phyloP scores from a whole-genome alignment of 2,329 filamentous ascomycete species.

The Tetracladium maxilliforme region DNA sequence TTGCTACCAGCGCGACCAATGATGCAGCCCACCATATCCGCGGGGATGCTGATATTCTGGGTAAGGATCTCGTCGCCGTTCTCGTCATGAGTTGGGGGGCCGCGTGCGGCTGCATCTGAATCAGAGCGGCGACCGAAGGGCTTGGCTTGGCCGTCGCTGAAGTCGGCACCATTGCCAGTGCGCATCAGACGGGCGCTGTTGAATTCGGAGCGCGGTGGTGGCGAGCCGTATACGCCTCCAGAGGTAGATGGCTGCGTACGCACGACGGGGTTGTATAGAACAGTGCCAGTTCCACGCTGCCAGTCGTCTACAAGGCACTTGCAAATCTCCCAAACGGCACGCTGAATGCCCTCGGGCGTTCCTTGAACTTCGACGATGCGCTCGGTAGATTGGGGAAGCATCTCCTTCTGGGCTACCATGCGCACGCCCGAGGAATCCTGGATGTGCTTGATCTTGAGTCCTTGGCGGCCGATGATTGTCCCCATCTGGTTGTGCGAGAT shows the following conservation, averaged over 20 bases:
- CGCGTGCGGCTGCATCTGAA: slow-evolving; percentile 65
- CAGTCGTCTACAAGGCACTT: slow-evolving; percentile 97
- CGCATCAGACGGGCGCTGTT: slow-evolving; percentile 65
- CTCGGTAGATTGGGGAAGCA: slow-evolving; percentile 97
- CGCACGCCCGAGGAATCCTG: slow-evolving; percentile 93
- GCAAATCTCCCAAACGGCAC: slow-evolving; percentile 95
- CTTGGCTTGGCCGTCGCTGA: slow-evolving; percentile 66
- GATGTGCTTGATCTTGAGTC: slow-evolving; percentile 98
- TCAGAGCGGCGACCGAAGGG: slow-evolving; percentile 68
- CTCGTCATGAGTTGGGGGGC: slow-evolving; percentile 79
- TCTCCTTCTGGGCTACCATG: slow-evolving; percentile 99
- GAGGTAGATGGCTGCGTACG: slow-evolving; percentile 58
- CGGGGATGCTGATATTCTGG: slow-evolving; percentile 98
- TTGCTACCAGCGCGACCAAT: slow-evolving; percentile 91
- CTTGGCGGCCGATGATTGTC: slow-evolving; percentile 93
- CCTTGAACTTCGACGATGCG: slow-evolving; percentile 95
- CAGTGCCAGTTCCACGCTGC: slow-evolving; percentile 91
- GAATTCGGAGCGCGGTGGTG: slow-evolving; percentile 38
- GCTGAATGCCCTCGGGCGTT: slow-evolving; percentile 86
- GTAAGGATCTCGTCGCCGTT: slow-evolving; percentile 97
- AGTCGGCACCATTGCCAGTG: slow-evolving; percentile 94
- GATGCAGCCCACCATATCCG: slow-evolving; percentile 99
- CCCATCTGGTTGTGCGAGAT: slow-evolving; percentile 99
- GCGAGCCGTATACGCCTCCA: slow-evolving; percentile 23
- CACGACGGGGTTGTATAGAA: slow-evolving; percentile 93